Percentiles rank a stretch among this genome's conserved stretches.
These are phyloP conservation scores for Thozetella sp. DNA, from an alignment of 495 filamentous ascomycete species.

Conservation along the genomic window DNA sequence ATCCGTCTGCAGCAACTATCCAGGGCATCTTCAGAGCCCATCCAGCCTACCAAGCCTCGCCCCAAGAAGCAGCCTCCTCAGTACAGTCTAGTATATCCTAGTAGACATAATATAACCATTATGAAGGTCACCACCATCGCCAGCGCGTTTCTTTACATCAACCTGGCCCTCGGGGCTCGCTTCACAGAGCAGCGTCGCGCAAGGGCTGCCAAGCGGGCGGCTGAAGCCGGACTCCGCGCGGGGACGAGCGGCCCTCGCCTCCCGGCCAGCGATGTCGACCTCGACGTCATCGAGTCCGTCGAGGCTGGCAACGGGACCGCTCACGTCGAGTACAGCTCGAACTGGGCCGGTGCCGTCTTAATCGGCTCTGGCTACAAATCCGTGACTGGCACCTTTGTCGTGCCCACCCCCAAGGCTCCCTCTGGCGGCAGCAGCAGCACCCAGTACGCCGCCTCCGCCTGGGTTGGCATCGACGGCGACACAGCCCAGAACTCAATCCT, in stretches of 20 bases:
- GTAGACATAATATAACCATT: not conserved
- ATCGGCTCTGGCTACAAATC: constrained; percentile 49
- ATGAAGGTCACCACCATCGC: not conserved
- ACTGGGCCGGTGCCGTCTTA: constrained; percentile 62
- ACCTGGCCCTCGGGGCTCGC: not conserved
- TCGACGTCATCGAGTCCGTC: not conserved
- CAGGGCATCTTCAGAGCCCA: too few species aligned
- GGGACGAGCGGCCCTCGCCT: not conserved
- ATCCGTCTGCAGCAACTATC: not conserved
- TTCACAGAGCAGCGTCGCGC: not conserved
- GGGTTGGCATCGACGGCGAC: constrained; percentile 65
- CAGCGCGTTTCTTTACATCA: not conserved
- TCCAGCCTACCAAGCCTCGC: too few species aligned
- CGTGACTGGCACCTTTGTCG: constrained; percentile 56
- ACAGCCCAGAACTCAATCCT: constrained; percentile 59
- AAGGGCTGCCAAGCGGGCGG: not conserved
- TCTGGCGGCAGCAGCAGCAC: constrained; percentile 6
- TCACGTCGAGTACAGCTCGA: constrained; percentile 48
- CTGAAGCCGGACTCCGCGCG: not conserved
- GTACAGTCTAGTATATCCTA: not conserved
- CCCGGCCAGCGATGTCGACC: not conserved
- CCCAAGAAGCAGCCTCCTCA: not conserved
- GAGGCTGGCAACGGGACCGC: constrained; percentile 12
- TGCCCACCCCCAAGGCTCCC: constrained; percentile 35
- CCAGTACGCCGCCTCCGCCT: constrained; percentile 56